Evolutionary conservation across 2,329 filamentous ascomycete species (phyloP).

Genomic region (Ambrosiella beaveri): DNA sequence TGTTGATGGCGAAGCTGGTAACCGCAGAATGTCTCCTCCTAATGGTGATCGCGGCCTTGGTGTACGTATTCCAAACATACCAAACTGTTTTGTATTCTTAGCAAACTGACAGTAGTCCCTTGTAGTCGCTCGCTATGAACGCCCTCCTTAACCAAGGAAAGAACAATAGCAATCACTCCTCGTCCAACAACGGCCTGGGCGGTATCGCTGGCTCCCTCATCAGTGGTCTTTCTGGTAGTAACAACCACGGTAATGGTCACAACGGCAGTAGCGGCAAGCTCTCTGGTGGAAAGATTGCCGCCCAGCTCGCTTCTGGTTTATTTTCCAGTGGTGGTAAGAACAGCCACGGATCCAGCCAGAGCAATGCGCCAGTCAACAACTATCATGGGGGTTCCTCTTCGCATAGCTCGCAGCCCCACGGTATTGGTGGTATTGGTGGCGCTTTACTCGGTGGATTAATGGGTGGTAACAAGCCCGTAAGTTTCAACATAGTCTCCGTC

Average conservation of each 20-base stretch:
- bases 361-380: slow-evolving; percentile 15
- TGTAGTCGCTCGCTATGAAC: slow-evolving; percentile 43
- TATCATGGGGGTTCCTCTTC: slow-evolving; percentile 18
- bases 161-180: slow-evolving; percentile 22
- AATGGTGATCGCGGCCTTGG: slow-evolving; percentile 46
- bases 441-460: slow-evolving; percentile 38
- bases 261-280: slow-evolving; percentile 22
- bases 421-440: slow-evolving; percentile 33
- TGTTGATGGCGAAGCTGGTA: slow-evolving; percentile 21
- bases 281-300: slow-evolving; percentile 33
- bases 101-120: not conserved
- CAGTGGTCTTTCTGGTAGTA: slow-evolving; percentile 20
- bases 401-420: slow-evolving; percentile 16
- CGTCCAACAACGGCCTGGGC: slow-evolving; percentile 26
- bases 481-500: slow-evolving; percentile 12
- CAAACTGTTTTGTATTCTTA: not conserved
- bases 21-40: slow-evolving; percentile 32
- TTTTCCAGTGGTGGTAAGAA: slow-evolving; percentile 26
- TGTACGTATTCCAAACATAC: slow-evolving; percentile 31
- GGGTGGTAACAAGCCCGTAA: slow-evolving; percentile 30
- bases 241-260: slow-evolving; percentile 17
- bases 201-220: slow-evolving; percentile 32
- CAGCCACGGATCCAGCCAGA: slow-evolving; percentile 26
- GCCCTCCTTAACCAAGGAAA: slow-evolving; percentile 33
- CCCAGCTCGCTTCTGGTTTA: slow-evolving; percentile 37